Evolutionary conservation across 73 alveolate genomes (phyloP).

Genomic region (Paramecium tetraurelia): DNA sequence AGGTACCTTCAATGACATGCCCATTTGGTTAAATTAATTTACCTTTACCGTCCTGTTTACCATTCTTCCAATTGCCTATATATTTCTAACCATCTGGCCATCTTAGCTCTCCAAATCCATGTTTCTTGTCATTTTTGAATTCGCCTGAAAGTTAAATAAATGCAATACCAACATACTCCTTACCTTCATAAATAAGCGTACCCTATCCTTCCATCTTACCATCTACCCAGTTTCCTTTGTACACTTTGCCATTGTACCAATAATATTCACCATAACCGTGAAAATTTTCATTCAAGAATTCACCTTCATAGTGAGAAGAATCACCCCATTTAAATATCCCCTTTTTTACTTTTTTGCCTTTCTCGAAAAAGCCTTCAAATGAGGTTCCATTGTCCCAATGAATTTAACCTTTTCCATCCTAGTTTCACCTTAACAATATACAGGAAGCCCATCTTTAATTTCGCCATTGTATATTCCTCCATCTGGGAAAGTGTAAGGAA

Average conservation of each 20-base stretch:
- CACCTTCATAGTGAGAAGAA: background rate
- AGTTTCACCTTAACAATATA: background rate
- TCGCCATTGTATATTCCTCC: conserved; percentile 33
- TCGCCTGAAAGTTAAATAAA: background rate
- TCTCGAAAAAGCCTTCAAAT: background rate
- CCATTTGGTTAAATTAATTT: background rate
- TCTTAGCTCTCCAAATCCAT: background rate
- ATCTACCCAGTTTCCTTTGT: conserved; percentile 48
- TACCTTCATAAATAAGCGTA: background rate
- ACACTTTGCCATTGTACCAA: conserved; percentile 76
- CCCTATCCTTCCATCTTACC: conserved; percentile 43
- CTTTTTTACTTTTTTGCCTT: background rate
- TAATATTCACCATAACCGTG: conserved; percentile 52
- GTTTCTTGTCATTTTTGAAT: background rate
- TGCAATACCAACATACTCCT: background rate
- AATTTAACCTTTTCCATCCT: conserved; percentile 38
- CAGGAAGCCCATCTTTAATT: background rate
- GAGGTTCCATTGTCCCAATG: background rate
- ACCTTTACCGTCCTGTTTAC: background rate
- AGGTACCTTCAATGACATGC: background rate
- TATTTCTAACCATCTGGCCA: background rate
- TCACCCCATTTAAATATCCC: conserved; percentile 9
- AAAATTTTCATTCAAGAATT: background rate
- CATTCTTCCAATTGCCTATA: background rate
- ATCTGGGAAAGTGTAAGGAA: background rate